phyloP scores from a whole-genome alignment of 495 filamentous ascomycete species.

The Staphylotrichum tortipilum region DNA sequence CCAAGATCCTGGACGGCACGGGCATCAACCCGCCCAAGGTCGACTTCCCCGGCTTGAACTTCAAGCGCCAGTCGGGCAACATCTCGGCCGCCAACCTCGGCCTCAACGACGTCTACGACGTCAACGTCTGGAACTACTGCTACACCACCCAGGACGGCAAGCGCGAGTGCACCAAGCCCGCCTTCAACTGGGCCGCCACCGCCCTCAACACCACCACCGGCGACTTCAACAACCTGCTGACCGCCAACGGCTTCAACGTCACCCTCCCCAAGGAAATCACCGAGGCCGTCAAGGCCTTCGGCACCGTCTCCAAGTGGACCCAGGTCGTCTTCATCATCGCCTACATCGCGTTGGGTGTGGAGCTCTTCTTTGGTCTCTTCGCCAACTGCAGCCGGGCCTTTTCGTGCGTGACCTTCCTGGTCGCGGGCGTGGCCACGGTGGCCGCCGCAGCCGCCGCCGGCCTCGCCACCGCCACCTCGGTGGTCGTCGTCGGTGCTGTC shows the following conservation, averaged over 20 bases:
- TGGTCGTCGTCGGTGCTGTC: conserved; percentile 60
- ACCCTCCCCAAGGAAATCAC: conserved; percentile 54
- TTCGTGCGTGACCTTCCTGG: conserved; percentile 42
- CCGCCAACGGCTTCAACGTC: conserved; percentile 29
- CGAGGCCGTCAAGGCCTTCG: conserved; percentile 61
- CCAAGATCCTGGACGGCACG: conserved; percentile 12
- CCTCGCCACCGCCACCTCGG: conserved; percentile 52
- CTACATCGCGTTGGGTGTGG: conserved; percentile 58
- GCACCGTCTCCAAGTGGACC: conserved; percentile 69
- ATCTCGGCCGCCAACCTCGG: conserved; percentile 46
- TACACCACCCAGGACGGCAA: conserved; percentile 38
- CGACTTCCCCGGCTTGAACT: conserved; percentile 10
- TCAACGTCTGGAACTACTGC: conserved; percentile 87
- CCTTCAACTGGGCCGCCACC: conserved; percentile 71
- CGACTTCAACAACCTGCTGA: conserved; percentile 39
- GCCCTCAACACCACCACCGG: conserved; percentile 47
- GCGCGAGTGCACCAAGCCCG: conserved; percentile 48
- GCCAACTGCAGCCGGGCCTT: conserved; percentile 45
- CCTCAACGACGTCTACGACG: conserved; percentile 68
- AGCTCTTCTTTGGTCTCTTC: conserved; percentile 71
- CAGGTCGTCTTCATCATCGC: conserved; percentile 67
- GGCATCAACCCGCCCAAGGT: conserved; percentile 4
- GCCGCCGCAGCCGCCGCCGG: conserved; percentile 53
- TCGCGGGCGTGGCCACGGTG: conserved; percentile 45
- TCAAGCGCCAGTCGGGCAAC: conserved; percentile 20